These are phyloP conservation scores for Fraxinus cuspidata DNA, from an alignment of 257 asterid species.

Conservation along the genomic window DNA sequence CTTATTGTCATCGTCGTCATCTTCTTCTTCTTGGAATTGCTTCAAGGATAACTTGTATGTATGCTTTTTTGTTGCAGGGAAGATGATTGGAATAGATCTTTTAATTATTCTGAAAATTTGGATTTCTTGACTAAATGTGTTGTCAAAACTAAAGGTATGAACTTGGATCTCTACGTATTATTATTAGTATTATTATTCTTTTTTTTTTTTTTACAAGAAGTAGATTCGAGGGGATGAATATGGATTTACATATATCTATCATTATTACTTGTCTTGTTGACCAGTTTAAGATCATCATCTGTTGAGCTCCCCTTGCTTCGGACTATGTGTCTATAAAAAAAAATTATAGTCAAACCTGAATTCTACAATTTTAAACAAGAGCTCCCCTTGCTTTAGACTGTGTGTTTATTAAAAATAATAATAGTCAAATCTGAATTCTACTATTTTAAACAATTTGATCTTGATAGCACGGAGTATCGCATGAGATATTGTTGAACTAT, in stretches of 20 bases:
- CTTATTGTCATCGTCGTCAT: background rate
- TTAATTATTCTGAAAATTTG: constrained; percentile 59
- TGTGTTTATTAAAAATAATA: too few relatives aligned
- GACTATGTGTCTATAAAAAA: too few relatives aligned
- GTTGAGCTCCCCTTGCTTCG: too few relatives aligned
- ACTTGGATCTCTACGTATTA: background rate
- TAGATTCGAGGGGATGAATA: background rate
- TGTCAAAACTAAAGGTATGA: constrained; percentile 51
- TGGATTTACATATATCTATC: background rate
- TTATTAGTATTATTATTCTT: background rate
- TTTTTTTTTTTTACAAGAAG: background rate
- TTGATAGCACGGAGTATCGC: too few relatives aligned
- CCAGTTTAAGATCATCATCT: too few relatives aligned
- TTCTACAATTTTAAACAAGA: too few relatives aligned
- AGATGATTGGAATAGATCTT: constrained; percentile 75
- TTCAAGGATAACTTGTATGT: background rate
- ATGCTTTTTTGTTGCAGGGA: constrained; percentile 41
- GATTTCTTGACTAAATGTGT: constrained; percentile 64
- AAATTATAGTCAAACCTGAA: too few relatives aligned
- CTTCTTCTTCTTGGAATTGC: background rate
- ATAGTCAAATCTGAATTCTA: too few relatives aligned
- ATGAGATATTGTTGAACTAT: too few relatives aligned
- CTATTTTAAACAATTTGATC: too few relatives aligned
- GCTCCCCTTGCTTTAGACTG: too few relatives aligned
- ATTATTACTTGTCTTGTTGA: too few relatives aligned